Evolutionary conservation across 345 rosid genomes (phyloP), one percentile per base, ranked within the genome.

Genomic region (Gossypioides kirkii): DNA sequence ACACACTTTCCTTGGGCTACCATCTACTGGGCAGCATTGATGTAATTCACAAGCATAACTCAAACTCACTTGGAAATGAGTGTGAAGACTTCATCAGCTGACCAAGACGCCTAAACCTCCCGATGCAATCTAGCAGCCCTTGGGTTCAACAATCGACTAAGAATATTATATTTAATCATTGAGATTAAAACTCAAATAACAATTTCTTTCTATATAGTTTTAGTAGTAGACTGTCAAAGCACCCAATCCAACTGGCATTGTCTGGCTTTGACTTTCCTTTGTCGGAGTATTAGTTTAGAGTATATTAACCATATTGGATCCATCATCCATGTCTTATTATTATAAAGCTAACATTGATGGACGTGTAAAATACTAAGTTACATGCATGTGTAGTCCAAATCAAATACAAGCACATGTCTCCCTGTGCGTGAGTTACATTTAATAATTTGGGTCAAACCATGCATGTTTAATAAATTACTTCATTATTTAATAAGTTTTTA

Each of bases 191-290:
- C 18, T 60, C 18, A 32, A 53, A 11, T 8, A 18, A 4, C 10
- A 6, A 2, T 18, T 10, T 18, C 25, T n/a, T 1, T 53, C 12
- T 53, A 12, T 41, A 25, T 47, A 20, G 26, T 59, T 56, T 22
- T 11, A 61, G 50, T 64, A 45, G 46, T 70, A 10, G 62, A 74
- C 73, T 65, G 76, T 49, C 69, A 68, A 73, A 73, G 74, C 66
- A 55, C 22, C 59, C 11, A 58, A 72, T 72, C 76, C 79, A 72
- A 74, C 82, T 79, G 82, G 82, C 82, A 8, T 78, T 78, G 80
- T 73, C 78, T 71, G 67, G 32, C 50, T 47, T 59, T 42, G 25
- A 69, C 52, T 78, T 36, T 14, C 16, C 42, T 2, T 12, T 17
- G 58, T 55, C 7, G 2, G 18, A 38, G 26, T 45, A 70, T 18